A percentile compares a stretch with the other conserved stretches of the same genome.
These are phyloP conservation scores for Dryadomyces quercivorus DNA, from an alignment of 2,329 filamentous ascomycete species.

Conservation along the genomic window DNA sequence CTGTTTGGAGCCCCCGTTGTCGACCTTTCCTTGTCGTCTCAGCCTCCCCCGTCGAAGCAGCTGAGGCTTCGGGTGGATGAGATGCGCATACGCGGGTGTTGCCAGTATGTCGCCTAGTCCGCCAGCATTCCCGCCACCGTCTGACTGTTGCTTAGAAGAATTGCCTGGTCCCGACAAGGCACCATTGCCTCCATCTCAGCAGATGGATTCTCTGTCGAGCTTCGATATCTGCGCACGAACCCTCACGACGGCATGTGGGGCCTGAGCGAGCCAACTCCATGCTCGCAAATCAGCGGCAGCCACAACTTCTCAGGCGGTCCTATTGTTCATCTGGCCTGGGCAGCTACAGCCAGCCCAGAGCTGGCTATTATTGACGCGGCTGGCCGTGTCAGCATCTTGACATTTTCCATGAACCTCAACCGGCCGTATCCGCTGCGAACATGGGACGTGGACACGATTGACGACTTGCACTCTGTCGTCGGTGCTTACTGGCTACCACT, in stretches of 20 bases:
- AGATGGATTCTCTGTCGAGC: constrained; percentile 57
- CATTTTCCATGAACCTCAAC: constrained; percentile 61
- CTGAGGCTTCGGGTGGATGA: constrained; percentile 66
- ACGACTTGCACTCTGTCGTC: constrained; percentile 66
- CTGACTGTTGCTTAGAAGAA: constrained; percentile 38
- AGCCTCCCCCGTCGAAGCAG: constrained; percentile 45
- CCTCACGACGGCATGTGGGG: constrained; percentile 62
- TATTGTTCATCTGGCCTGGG: constrained; percentile 76
- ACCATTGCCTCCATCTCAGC: constrained; percentile 71
- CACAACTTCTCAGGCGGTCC: constrained; percentile 20
- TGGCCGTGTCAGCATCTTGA: constrained; percentile 65
- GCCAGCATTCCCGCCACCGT: neutral
- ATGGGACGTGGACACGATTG: constrained; percentile 54
- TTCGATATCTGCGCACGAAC: constrained; percentile 60
- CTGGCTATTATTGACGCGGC: constrained; percentile 71
- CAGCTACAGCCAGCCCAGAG: constrained; percentile 57
- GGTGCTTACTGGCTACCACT: constrained; percentile 78
- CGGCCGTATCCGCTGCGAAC: constrained; percentile 49
- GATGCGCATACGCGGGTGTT: constrained; percentile 62
- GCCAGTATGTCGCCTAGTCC: constrained; percentile 49
- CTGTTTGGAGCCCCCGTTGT: constrained; percentile 26
- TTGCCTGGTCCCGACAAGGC: constrained; percentile 81
- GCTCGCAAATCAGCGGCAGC: constrained; percentile 48
- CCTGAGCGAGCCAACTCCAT: constrained; percentile 57
- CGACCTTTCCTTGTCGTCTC: constrained; percentile 35